phyloP scores from a whole-genome alignment of 1,284 basidiomycete genomes.

The Inonotus hispidus region DNA sequence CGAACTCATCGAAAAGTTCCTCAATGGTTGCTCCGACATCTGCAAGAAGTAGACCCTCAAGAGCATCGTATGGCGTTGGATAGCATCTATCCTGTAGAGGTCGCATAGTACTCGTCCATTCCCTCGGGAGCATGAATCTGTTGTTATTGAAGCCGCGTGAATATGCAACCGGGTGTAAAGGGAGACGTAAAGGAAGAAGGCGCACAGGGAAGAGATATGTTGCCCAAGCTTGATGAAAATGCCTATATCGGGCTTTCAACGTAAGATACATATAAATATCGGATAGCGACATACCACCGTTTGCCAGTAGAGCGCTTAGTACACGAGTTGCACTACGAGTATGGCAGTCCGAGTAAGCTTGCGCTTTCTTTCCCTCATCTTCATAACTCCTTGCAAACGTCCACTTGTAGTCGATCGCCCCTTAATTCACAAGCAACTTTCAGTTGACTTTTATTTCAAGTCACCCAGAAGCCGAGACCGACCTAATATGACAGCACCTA shows the following conservation, averaged over 20 bases:
- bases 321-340: constrained; percentile 74
- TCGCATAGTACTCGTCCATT: constrained; percentile 66
- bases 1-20: constrained; percentile 78
- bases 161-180: background rate
- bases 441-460: background rate
- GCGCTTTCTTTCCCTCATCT: constrained; percentile 48
- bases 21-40: constrained; percentile 66
- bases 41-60: constrained; percentile 63
- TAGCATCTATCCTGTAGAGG: constrained; percentile 84
- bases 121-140: constrained; percentile 69
- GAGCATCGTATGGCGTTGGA: constrained; percentile 66
- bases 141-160: constrained; percentile 7
- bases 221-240: constrained; percentile 94
- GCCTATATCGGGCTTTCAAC: constrained; percentile 35
- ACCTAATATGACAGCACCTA: constrained; percentile 53
- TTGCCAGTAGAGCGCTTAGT: constrained; percentile 74
- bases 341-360: constrained; percentile 76
- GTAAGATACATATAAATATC: background rate
- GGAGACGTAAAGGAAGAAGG: constrained; percentile 12
- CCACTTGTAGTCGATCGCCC: constrained; percentile 82
- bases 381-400: constrained; percentile 60
- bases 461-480: background rate
- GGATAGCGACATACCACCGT: constrained; percentile 61
- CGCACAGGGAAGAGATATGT: constrained; percentile 72
- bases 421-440: background rate